Percentiles rank a stretch among this genome's conserved stretches.
phyloP scores from a whole-genome alignment of 768 basidiomycete species.

The Cystobasidium onofrii region DNA sequence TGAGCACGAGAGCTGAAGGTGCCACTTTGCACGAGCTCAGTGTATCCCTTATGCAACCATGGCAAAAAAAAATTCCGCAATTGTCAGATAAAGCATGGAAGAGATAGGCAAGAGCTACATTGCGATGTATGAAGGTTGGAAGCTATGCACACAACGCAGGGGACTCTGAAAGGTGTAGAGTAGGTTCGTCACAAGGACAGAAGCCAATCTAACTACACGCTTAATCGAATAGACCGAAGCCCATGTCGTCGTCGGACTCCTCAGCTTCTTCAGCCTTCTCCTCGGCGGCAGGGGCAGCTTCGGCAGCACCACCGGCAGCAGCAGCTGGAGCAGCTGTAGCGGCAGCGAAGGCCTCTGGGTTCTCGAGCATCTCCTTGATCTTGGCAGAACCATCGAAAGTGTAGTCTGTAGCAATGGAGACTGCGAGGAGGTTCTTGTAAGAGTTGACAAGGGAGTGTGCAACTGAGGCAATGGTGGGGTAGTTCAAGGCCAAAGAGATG shows the following conservation, averaged over 20 bases:
- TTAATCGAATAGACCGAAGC: constrained; percentile 97
- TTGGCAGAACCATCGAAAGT: constrained; percentile 87
- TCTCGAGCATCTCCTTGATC: constrained; percentile 95
- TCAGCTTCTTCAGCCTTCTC: constrained; percentile 65
- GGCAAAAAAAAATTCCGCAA: no score
- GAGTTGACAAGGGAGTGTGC: constrained; percentile 93
- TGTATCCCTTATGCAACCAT: no score
- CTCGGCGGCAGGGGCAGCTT: constrained; percentile 51
- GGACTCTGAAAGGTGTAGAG: neutral
- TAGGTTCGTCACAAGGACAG: neutral
- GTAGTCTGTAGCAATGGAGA: constrained; percentile 85
- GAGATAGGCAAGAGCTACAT: neutral
- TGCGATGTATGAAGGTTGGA: neutral
- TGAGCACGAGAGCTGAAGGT: no score
- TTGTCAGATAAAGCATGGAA: no score
- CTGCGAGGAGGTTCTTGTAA: constrained; percentile 94
- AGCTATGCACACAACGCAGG: neutral
- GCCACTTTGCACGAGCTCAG: no score
- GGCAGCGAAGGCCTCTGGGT: constrained; percentile 93
- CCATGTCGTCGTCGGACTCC: constrained; percentile 97
- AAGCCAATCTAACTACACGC: neutral
- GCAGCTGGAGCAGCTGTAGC: constrained; percentile 60
- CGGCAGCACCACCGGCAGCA: constrained; percentile 55
- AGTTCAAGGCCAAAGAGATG: constrained; percentile 89
- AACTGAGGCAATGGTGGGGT: constrained; percentile 91